Percentiles rank a stretch among this genome's conserved stretches.
Evolutionary conservation across 2,329 filamentous ascomycete species (phyloP).

Genomic region (Leptographium radiaticola): DNA sequence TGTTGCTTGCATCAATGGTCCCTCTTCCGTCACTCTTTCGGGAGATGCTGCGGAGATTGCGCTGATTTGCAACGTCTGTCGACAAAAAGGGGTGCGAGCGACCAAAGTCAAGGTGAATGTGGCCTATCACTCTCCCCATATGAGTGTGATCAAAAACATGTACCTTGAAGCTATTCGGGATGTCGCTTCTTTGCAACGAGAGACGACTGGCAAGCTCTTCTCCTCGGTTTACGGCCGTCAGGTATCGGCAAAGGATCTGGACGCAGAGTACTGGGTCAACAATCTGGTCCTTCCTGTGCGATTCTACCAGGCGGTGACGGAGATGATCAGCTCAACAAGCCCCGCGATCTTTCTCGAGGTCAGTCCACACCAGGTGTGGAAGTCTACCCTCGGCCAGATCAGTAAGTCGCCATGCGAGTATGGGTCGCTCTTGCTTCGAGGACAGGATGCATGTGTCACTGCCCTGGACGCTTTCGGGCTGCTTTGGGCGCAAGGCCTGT

Average conservation of each 20-base stretch:
- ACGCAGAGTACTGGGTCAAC: constrained; percentile 20
- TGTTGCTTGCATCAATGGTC: constrained; percentile 22
- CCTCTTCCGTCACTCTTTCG: constrained; percentile 22
- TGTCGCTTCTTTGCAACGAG: not conserved
- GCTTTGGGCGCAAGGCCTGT: constrained; percentile 8
- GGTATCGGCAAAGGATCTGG: constrained; percentile 1
- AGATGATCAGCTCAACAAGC: constrained; percentile 6
- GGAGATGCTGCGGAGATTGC: constrained; percentile 12
- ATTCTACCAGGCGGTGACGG: constrained; percentile 17
- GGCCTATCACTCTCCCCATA: constrained; percentile 19
- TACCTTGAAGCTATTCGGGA: constrained; percentile 10
- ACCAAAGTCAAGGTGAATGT: constrained; percentile 13
- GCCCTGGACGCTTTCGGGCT: constrained; percentile 4
- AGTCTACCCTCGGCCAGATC: constrained; percentile 7
- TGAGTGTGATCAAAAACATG: constrained; percentile 11
- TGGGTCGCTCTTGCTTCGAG: constrained; percentile 8
- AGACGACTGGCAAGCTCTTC: constrained; percentile 1
- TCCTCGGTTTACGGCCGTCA: constrained; percentile 14
- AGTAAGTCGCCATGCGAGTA: not conserved
- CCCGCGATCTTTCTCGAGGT: constrained; percentile 10
- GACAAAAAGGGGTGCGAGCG: not conserved
- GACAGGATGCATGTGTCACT: constrained; percentile 4
- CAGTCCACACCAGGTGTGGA: constrained; percentile 10
- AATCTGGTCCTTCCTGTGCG: constrained; percentile 22
- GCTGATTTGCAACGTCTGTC: constrained; percentile 6